Evolutionary conservation across 257 asterid genomes (phyloP).

Genomic region (Forsythia viridissima): DNA sequence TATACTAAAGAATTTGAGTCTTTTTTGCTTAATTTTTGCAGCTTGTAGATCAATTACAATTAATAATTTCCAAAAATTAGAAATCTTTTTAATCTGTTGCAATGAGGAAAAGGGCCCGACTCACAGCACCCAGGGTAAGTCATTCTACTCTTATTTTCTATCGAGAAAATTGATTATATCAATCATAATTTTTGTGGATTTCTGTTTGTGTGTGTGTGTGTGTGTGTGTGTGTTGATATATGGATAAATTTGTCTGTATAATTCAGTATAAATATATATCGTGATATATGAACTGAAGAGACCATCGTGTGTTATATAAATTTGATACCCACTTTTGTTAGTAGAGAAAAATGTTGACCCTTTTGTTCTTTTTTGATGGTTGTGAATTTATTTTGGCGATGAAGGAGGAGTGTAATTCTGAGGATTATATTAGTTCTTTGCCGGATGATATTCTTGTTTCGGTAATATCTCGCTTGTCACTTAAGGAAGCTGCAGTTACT

Average conservation of each 20-base stretch:
- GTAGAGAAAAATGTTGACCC: slow-evolving; percentile 11
- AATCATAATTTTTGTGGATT: not conserved
- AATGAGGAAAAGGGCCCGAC: slow-evolving; percentile 40
- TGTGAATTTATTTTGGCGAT: slow-evolving; percentile 6
- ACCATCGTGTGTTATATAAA: not conserved
- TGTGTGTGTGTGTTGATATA: too few species aligned
- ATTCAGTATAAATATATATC: slow-evolving; percentile 11
- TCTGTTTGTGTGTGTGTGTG: too few species aligned
- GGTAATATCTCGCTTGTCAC: slow-evolving; percentile 37
- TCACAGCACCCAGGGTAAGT: slow-evolving; percentile 33
- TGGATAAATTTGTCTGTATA: slow-evolving; percentile 10
- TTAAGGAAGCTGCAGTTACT: slow-evolving; percentile 46
- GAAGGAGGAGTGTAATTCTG: slow-evolving; percentile 29
- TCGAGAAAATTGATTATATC: not conserved
- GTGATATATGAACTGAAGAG: slow-evolving; percentile 16
- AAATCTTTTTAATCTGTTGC: slow-evolving; percentile 8
- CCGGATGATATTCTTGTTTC: slow-evolving; percentile 51
- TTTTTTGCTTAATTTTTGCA: slow-evolving; percentile 5
- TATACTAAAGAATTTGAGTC: not conserved
- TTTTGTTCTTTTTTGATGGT: slow-evolving; percentile 11
- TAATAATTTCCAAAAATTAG: not conserved
- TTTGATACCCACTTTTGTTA: slow-evolving; percentile 1
- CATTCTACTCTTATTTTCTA: slow-evolving; percentile 2
- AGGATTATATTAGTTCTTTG: slow-evolving; percentile 41
- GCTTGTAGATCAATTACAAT: slow-evolving; percentile 19